Percentiles rank a stretch among this genome's conserved stretches.
phyloP scores from a whole-genome alignment of 148 eudicot species.

The Oxyria digyna region DNA sequence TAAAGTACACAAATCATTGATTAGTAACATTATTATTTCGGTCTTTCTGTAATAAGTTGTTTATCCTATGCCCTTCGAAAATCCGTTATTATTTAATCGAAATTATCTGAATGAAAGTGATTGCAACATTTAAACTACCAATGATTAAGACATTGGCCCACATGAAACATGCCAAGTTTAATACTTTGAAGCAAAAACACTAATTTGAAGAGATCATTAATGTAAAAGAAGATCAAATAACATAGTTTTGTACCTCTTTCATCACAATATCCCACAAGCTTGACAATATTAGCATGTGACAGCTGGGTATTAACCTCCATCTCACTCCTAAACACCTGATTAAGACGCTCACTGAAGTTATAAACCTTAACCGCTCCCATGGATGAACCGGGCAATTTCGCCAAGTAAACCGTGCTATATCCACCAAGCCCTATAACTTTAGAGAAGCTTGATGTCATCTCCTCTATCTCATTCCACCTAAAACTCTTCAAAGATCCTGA shows the following conservation, averaged over 20 bases:
- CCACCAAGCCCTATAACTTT: constrained; percentile 64
- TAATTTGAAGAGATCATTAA: too few species aligned
- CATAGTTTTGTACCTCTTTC: constrained; percentile 33
- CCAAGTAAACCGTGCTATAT: constrained; percentile 66
- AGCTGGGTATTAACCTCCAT: constrained; percentile 40
- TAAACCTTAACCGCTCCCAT: constrained; percentile 53
- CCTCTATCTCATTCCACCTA: constrained; percentile 47
- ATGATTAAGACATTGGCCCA: background rate
- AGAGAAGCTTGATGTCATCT: constrained; percentile 27
- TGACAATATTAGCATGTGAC: constrained; percentile 46
- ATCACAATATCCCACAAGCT: constrained; percentile 52
- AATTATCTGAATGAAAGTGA: background rate
- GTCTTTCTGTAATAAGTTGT: too few species aligned
- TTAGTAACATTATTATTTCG: background rate
- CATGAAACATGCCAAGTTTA: background rate
- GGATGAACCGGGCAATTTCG: constrained; percentile 26
- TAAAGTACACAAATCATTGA: background rate
- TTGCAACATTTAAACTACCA: background rate
- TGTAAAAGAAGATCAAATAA: background rate
- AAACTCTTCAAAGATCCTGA: constrained; percentile 28
- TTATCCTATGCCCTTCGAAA: too few species aligned
- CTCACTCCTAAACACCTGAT: constrained; percentile 48
- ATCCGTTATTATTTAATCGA: too few species aligned
- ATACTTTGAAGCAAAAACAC: background rate
- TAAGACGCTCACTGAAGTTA: constrained; percentile 38